Evolutionary conservation across 1,284 basidiomycete species (phyloP), one percentile per base, ranked within the genome.

Genomic region (Rhizoctonia solani): DNA sequence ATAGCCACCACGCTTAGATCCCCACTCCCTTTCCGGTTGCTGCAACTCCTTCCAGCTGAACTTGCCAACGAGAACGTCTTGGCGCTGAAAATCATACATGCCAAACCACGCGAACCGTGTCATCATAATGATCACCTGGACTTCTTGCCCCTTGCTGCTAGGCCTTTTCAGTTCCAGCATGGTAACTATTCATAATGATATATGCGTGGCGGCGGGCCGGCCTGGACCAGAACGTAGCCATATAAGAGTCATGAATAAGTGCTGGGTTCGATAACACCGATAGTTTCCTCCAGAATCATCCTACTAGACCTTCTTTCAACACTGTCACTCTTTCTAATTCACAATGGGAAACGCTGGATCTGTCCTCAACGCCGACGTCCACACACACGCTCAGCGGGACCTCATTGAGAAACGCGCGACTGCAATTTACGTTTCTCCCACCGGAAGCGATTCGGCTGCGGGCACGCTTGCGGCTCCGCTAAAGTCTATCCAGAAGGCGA

Each of bases 401-500:
- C 46, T 5, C 46, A 29, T 66, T 29, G 50, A 66, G 41, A 66
- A 66, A 42, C 63, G 63, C n/a, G 63, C 63, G 29, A 67, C 66
- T 4, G 47, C 61, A 29, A 21, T 56, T 9, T 69, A 69, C 42
- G 68, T 69, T 4, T 47, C 68, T 4, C 39, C 68, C 4, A 42
- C 61, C 14, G 68, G 68, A 3, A 69, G 68, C 50, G 68, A 69
- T 37, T 66, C 61, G 14, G 50, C 34, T 34, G 59, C 68, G 27
- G 68, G 68, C 23, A 69, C 68, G 27, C 53, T 69, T 4, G 68
- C 68, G 42, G 59, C 68, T 5, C 68, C 68, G n/a, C 58, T 69
- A 21, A 21, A 32, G 21, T 56, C 68, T 3, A 69, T 69, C 54
- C 68, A 69, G 46, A 69, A 56, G 54, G 68, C 59, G 34, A 53